These are phyloP conservation scores for Orobanche coerulescens DNA, from an alignment of 257 asterid species.

Conservation along the genomic window DNA sequence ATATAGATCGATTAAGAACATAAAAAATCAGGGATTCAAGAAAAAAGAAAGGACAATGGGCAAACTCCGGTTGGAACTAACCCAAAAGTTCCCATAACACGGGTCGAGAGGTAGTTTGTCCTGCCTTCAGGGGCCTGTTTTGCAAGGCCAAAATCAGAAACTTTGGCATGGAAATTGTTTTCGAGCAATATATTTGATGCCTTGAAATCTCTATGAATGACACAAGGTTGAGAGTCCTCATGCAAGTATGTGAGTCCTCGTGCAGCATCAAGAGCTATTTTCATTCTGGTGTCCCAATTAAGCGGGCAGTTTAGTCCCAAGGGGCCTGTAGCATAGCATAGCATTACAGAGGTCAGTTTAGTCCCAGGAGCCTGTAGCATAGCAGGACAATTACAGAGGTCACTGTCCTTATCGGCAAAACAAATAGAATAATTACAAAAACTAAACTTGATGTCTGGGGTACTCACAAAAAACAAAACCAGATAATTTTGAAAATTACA, in stretches of 20 bases:
- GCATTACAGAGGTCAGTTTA: slow-evolving; percentile 8
- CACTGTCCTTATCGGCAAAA: too few relatives aligned
- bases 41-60: background rate
- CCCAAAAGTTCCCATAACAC: slow-evolving; percentile 99
- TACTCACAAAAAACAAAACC: too few relatives aligned
- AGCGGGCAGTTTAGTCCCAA: slow-evolving; percentile 90
- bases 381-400: too few relatives aligned
- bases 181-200: slow-evolving; percentile 95
- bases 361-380: too few relatives aligned
- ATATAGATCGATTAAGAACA: background rate
- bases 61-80: slow-evolving; percentile 24
- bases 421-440: too few relatives aligned
- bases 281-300: slow-evolving; percentile 96
- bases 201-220: slow-evolving; percentile 92
- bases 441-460: too few relatives aligned
- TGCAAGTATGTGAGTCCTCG: slow-evolving; percentile 98
- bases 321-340: slow-evolving; percentile 54
- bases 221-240: slow-evolving; percentile 98
- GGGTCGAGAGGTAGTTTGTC: slow-evolving; percentile 78
- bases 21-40: background rate
- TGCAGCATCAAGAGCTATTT: slow-evolving; percentile 96
- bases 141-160: slow-evolving; percentile 97
- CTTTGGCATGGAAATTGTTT: slow-evolving; percentile 86
- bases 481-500: too few relatives aligned
- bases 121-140: slow-evolving; percentile 98